Conservation (phyloP, 176 grass and related monocot genomes). For the Pontederia crassipes region DNA sequence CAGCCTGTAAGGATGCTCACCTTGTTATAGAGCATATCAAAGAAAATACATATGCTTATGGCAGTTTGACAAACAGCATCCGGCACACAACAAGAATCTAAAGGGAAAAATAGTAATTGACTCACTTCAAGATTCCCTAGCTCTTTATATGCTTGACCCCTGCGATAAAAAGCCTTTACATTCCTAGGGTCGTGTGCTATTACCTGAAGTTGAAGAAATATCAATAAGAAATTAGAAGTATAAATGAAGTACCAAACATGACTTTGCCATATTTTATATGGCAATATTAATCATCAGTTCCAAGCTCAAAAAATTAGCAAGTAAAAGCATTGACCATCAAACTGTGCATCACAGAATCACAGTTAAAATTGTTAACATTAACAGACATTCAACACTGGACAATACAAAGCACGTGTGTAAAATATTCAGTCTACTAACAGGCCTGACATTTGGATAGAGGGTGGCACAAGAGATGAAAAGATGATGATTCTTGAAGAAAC, state of each 20-base stretch:
- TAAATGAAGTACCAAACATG: not conserved
- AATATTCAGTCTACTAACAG: too few species aligned
- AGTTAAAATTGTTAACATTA: too few species aligned
- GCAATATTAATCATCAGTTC: too few species aligned
- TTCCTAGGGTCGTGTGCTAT: conserved; percentile 60
- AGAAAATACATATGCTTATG: not conserved
- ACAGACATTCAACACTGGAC: too few species aligned
- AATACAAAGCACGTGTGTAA: too few species aligned
- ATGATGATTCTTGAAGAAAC: too few species aligned
- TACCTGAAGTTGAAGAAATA: conserved; percentile 44
- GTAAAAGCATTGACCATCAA: too few species aligned
- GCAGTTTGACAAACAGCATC: not conserved
- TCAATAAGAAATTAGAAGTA: conserved; percentile 5
- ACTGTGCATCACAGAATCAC: too few species aligned
- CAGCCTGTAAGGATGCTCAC: conserved; percentile 41
- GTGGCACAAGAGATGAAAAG: too few species aligned
- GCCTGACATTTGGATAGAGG: too few species aligned
- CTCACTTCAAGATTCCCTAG: conserved; percentile 67
- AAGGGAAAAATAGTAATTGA: not conserved
- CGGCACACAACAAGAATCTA: not conserved
- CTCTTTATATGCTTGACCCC: conserved; percentile 90
- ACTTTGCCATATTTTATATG: too few species aligned
- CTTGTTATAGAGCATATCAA: not conserved
- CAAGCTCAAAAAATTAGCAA: too few species aligned
- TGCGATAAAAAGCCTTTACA: conserved; percentile 94